These are phyloP conservation scores for Malus hybrid DNA, from an alignment of 331 rosid genomes.

Conservation along the genomic window DNA sequence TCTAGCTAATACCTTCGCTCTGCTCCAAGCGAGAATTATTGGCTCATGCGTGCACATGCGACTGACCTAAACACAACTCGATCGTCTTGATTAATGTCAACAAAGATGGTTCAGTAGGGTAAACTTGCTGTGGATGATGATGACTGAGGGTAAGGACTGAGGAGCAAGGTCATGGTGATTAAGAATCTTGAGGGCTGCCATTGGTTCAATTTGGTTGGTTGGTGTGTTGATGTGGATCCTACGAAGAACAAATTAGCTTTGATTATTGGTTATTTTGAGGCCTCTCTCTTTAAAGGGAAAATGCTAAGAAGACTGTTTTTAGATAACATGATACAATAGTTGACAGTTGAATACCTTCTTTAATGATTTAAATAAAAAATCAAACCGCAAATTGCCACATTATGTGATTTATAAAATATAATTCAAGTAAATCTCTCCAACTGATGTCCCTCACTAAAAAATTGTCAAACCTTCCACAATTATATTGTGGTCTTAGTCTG, in stretches of 20 bases:
- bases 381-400: too few species aligned
- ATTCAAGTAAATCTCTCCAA: too few species aligned
- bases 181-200: background rate
- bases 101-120: background rate
- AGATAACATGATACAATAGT: too few species aligned
- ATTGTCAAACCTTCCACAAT: background rate
- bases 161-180: background rate
- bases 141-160: background rate
- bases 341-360: too few species aligned
- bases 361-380: too few species aligned
- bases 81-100: background rate
- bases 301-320: too few species aligned
- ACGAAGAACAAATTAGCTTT: background rate
- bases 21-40: too few species aligned
- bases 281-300: too few species aligned
- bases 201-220: background rate
- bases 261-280: background rate
- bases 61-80: background rate
- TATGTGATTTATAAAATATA: too few species aligned
- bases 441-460: background rate
- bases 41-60: too few species aligned
- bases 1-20: too few species aligned
- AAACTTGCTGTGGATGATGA: background rate
- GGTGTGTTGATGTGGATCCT: conserved; percentile 4
- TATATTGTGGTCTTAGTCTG: background rate